These are phyloP conservation scores for Microsporum canis DNA, from an alignment of 2,329 filamentous ascomycete species.

Conservation along the genomic window DNA sequence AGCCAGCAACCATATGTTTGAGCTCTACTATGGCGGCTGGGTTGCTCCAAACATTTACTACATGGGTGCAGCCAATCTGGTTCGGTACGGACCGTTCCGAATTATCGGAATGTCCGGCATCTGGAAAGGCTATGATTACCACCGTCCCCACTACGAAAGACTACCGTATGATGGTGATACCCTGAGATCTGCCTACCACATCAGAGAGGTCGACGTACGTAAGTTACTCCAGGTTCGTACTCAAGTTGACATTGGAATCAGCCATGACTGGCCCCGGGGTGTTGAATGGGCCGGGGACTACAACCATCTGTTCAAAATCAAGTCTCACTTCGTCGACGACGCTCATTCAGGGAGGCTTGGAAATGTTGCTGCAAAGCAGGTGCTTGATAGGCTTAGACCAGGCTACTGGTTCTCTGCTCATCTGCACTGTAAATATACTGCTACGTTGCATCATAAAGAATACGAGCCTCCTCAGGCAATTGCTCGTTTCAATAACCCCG, in stretches of 20 bases:
- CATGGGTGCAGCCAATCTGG: conserved; percentile 79
- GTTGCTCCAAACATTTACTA: conserved; percentile 96
- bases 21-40: conserved; percentile 95
- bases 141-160: conserved; percentile 70
- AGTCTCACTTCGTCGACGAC: conserved; percentile 64
- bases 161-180: conserved; percentile 72
- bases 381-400: conserved; percentile 72
- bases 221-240: conserved; percentile 76
- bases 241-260: conserved; percentile 82
- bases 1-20: conserved; percentile 77
- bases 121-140: conserved; percentile 85
- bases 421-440: conserved; percentile 77
- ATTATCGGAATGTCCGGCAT: conserved; percentile 89
- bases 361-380: conserved; percentile 63
- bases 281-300: conserved; percentile 70
- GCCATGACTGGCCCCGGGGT: conserved; percentile 86
- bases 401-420: conserved; percentile 89
- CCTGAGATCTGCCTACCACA: conserved; percentile 73
- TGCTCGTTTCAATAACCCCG: background rate
- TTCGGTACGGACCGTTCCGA: conserved; percentile 70
- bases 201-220: conserved; percentile 79
- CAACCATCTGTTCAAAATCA: conserved; percentile 56
- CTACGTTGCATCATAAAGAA: conserved; percentile 24
- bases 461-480: conserved; percentile 4
- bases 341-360: conserved; percentile 65